Percentiles rank a stretch among this genome's conserved stretches.
These are phyloP conservation scores for Periglandula ipomoeae DNA, from an alignment of 2,329 filamentous ascomycete genomes.

Conservation along the genomic window DNA sequence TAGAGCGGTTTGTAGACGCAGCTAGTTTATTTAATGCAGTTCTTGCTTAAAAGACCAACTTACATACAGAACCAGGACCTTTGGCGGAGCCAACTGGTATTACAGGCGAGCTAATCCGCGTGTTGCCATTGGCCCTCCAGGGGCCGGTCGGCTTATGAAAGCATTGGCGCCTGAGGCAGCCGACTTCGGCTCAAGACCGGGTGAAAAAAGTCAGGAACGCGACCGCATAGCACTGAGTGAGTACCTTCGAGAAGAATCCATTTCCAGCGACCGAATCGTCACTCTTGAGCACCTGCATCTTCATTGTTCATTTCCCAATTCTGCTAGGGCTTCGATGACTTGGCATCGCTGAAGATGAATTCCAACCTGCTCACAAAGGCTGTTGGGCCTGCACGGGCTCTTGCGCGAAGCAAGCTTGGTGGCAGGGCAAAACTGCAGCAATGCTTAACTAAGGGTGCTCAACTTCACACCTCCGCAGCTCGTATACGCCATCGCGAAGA, in stretches of 20 bases:
- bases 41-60: no score
- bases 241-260: slow-evolving; percentile 10
- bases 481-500: slow-evolving; percentile 13
- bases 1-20: no score
- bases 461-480: slow-evolving; percentile 23
- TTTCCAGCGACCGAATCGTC: neutral
- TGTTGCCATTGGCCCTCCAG: neutral
- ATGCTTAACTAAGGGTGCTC: slow-evolving; percentile 28
- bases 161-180: slow-evolving; percentile 20
- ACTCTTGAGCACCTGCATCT: neutral
- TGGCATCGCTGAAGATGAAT: slow-evolving; percentile 32
- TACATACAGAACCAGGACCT: no score
- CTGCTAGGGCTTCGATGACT: slow-evolving; percentile 19
- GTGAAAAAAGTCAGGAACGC: slow-evolving; percentile 14
- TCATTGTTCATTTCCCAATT: slow-evolving; percentile 1
- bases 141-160: slow-evolving; percentile 18
- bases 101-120: no score
- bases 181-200: slow-evolving; percentile 18
- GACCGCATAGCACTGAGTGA: neutral
- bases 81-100: no score
- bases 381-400: slow-evolving; percentile 34
- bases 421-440: slow-evolving; percentile 30
- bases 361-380: slow-evolving; percentile 37
- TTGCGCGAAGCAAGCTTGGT: slow-evolving; percentile 34
- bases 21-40: no score